phyloP scores from a whole-genome alignment of 257 asterid species.

The Euphrasia confusa region DNA sequence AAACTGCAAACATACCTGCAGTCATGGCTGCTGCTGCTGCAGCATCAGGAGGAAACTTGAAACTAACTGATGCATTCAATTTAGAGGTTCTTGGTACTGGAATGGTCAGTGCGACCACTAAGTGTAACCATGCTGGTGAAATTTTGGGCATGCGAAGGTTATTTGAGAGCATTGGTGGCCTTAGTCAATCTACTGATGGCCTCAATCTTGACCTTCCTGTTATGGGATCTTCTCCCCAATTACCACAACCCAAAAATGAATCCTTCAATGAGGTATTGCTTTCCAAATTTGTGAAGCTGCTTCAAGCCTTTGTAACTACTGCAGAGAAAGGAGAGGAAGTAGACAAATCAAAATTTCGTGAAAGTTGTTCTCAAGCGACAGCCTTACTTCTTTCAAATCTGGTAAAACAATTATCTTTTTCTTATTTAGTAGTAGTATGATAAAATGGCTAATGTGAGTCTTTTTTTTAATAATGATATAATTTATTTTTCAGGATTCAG shows the following conservation, averaged over 20 bases:
- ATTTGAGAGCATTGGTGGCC: conserved; percentile 81
- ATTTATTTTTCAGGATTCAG: conserved; percentile 62
- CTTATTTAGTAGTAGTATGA: conserved; percentile 20
- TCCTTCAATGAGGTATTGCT: conserved; percentile 78
- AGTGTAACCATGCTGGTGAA: conserved; percentile 99
- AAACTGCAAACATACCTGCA: conserved; percentile 78
- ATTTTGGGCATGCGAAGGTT: conserved; percentile 97
- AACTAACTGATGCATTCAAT: conserved; percentile 82
- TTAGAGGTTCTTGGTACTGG: conserved; percentile 98
- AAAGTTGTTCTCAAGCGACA: conserved; percentile 95
- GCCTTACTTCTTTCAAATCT: conserved; percentile 90
- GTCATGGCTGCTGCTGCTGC: conserved; percentile 99
- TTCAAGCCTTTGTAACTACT: conserved; percentile 75
- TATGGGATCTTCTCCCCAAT: conserved; percentile 25
- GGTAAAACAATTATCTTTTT: conserved; percentile 38
- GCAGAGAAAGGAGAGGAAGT: conserved; percentile 89
- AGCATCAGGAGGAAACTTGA: conserved; percentile 94
- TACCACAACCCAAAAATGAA: conserved; percentile 45
- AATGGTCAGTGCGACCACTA: conserved; percentile 89
- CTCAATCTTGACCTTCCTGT: conserved; percentile 50
- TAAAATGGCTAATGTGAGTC: conserved; percentile 7
- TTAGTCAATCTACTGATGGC: conserved; percentile 37
- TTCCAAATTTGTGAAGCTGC: conserved; percentile 69
- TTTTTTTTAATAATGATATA: conserved; percentile 21
- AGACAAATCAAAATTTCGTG: conserved; percentile 84